Percentiles rank a stretch among this genome's conserved stretches.
phyloP scores from a whole-genome alignment of 2,329 filamentous ascomycete genomes.

The Ceratocystis alfenasii region DNA sequence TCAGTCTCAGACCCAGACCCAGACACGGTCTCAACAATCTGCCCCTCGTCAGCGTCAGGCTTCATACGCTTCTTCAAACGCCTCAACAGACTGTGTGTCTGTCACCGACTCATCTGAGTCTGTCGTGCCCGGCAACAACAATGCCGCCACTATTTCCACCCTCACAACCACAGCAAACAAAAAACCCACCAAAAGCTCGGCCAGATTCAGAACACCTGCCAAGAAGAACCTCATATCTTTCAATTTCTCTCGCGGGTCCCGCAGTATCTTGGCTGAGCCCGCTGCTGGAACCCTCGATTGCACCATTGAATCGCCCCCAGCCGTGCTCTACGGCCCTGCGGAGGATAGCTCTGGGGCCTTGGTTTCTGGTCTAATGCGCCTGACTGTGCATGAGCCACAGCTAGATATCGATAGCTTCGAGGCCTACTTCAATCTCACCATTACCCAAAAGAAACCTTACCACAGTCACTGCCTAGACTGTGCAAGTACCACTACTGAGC shows the following conservation, averaged over 20 bases:
- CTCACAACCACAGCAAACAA: slow-evolving; percentile 29
- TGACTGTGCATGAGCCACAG: slow-evolving; percentile 55
- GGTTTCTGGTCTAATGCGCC: slow-evolving; percentile 68
- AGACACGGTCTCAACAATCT: not conserved
- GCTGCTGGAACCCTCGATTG: slow-evolving; percentile 38
- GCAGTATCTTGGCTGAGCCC: slow-evolving; percentile 33
- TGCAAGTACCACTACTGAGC: slow-evolving; percentile 54
- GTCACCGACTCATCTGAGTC: slow-evolving; percentile 32
- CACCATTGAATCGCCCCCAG: slow-evolving; percentile 72
- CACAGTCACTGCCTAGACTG: slow-evolving; percentile 68
- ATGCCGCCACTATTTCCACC: slow-evolving; percentile 34
- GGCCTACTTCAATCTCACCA: slow-evolving; percentile 58
- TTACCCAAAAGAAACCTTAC: slow-evolving; percentile 71
- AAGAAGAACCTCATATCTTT: slow-evolving; percentile 35
- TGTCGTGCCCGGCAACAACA: slow-evolving; percentile 28
- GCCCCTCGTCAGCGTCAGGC: slow-evolving; percentile 18
- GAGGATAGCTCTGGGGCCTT: slow-evolving; percentile 70
- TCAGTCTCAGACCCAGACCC: slow-evolving; percentile 17
- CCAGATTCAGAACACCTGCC: slow-evolving; percentile 25
- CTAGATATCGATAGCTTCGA: slow-evolving; percentile 60
- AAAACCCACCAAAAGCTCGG: slow-evolving; percentile 19
- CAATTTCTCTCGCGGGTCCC: slow-evolving; percentile 16
- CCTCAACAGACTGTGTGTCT: slow-evolving; percentile 28
- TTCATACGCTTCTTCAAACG: slow-evolving; percentile 21
- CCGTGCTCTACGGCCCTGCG: slow-evolving; percentile 68